Percentiles rank a stretch among this genome's conserved stretches.
phyloP scores from a whole-genome alignment of 2,329 filamentous ascomycete species.

The Cladosporium sp. region DNA sequence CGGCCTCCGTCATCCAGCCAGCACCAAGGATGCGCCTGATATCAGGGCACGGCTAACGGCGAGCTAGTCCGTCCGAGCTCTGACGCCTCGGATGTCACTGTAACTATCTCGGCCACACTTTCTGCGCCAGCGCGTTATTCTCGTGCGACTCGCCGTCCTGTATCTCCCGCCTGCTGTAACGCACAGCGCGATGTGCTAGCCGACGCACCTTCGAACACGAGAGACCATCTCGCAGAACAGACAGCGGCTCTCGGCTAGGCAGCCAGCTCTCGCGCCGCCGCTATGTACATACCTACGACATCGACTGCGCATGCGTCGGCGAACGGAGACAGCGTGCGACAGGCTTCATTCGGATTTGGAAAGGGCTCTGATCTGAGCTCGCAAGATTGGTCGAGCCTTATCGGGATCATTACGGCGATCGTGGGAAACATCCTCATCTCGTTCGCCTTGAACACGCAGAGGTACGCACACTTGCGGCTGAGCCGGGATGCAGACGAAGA shows the following conservation, averaged over 20 bases:
- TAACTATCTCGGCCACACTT: neutral
- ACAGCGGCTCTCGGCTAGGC: neutral
- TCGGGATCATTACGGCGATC: constrained; percentile 90
- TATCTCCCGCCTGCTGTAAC: too few species aligned
- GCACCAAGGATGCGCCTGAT: neutral
- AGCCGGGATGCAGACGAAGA: constrained; percentile 59
- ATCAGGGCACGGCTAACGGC: neutral
- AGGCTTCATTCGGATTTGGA: constrained; percentile 1
- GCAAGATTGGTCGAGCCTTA: constrained; percentile 74
- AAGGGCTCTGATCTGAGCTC: constrained; percentile 1
- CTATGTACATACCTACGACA: constrained; percentile 8
- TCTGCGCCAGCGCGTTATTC: too few species aligned
- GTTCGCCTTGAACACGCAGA: constrained; percentile 89
- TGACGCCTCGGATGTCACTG: neutral
- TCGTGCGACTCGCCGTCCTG: too few species aligned
- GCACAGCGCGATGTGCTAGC: too few species aligned
- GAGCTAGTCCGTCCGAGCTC: neutral
- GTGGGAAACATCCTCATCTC: constrained; percentile 90
- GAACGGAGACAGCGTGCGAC: neutral
- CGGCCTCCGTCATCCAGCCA: neutral
- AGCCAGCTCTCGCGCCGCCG: neutral
- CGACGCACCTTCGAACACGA: too few species aligned
- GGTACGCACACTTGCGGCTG: constrained; percentile 86
- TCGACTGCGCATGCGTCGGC: neutral
- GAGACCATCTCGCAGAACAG: too few species aligned